Conservation (phyloP, 306 rosid genomes). For the Lupinus albus region DNA sequence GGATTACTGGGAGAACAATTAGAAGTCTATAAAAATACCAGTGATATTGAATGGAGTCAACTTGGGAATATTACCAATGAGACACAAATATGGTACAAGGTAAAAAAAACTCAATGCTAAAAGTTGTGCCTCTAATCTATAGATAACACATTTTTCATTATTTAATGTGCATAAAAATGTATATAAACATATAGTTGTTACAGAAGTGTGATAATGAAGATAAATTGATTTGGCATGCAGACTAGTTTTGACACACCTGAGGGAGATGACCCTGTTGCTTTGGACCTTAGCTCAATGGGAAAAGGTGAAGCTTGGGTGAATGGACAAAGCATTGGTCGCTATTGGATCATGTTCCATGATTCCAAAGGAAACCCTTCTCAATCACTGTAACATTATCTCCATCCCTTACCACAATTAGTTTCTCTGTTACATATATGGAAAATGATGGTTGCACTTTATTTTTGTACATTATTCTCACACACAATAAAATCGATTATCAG, state of each 20-base stretch:
- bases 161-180: no score
- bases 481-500: no score
- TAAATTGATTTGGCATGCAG: no score
- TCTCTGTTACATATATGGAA: neutral
- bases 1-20: conserved; percentile 58
- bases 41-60: conserved; percentile 46
- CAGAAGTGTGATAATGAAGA: no score
- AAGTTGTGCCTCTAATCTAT: no score
- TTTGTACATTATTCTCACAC: no score
- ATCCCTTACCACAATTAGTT: neutral
- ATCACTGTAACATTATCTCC: conserved; percentile 42
- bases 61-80: conserved; percentile 37
- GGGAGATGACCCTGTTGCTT: conserved; percentile 51
- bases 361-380: conserved; percentile 56
- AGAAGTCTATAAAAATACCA: conserved; percentile 39
- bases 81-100: conserved; percentile 64
- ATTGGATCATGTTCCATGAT: conserved; percentile 29
- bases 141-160: no score
- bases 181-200: neutral
- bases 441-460: no score
- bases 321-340: conserved; percentile 60
- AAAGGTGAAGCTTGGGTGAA: conserved; percentile 73
- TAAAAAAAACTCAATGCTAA: conserved; percentile 6
- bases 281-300: conserved; percentile 61
- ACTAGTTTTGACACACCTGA: conserved; percentile 47